Base-by-base conservation (phyloP, 768 basidiomycete genomes). In the Suillus subluteus region DNA sequence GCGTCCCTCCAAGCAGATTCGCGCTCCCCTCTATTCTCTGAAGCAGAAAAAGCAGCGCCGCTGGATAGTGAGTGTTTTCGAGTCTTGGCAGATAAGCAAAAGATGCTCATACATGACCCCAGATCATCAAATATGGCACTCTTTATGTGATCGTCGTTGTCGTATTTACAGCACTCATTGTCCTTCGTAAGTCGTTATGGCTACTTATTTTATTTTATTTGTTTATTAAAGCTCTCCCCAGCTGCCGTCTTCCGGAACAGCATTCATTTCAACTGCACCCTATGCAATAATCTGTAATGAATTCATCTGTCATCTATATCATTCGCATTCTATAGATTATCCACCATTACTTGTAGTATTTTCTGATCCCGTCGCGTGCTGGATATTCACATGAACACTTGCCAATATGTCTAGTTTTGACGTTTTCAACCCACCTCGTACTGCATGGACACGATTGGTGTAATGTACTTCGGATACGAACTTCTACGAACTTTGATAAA, bases 1-100 rank as follows among this genome's bases (percentile, higher is more conserved):
- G 58, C 89, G 93, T 30, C 95, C 95, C 26, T 96, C 94, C 63
- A 94, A 94, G 76, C 95, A 96, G 79, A 97, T 97, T 69, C 92
- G 94, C 56, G 89, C 96, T 2, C 95, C 96, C 0, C 81, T 98
- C 71, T 98, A 94, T 79, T 91, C 91, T 58, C 84, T 94, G 76
- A 95, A 94, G 79, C 92, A 96, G 80, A 91, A 91, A 79, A 87
- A 88, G 76, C 94, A 95, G 75, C 90, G 96, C 63, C 89, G 95
- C 65, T 91, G 90, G 86, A 96, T 96, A 72, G 94, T 97, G 75
- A 75, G 88, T 82, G 40, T 67, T 52, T 61, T 50, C 40, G 9
- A 35, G 44, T 43, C 58, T 13, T 58, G 18, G 52, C 18, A 70
- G 63, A 5, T 18, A 66, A 23, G 62, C 62, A 32, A 16, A 43